Evolutionary conservation across 768 basidiomycete genomes (phyloP).

Genomic region (Xerocomellus chrysenteron): DNA sequence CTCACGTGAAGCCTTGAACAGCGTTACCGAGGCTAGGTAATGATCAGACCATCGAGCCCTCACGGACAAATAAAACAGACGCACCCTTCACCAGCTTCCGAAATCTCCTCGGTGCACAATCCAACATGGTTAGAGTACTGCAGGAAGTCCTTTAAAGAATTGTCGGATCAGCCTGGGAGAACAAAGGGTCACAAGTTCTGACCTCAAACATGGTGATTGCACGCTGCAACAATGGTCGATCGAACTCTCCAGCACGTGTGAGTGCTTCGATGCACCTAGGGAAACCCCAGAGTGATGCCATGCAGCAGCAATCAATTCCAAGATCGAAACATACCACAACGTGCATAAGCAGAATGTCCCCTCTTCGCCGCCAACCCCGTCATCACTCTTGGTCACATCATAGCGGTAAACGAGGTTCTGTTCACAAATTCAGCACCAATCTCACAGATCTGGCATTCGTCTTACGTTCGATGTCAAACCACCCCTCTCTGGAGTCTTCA

Average conservation of each 20-base stretch:
- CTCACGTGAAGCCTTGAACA: slow-evolving; percentile 88
- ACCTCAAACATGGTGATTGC: slow-evolving; percentile 92
- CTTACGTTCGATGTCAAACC: slow-evolving; percentile 84
- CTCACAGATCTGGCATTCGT: neutral
- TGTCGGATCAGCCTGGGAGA: neutral
- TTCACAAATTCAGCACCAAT: slow-evolving; percentile 1
- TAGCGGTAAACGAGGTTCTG: slow-evolving; percentile 89
- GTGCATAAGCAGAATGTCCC: slow-evolving; percentile 93
- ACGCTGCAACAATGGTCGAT: slow-evolving; percentile 59
- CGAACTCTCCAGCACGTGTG: slow-evolving; percentile 81
- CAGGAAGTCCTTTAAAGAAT: slow-evolving; percentile 58
- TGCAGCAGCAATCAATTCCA: neutral
- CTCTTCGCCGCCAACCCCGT: slow-evolving; percentile 95
- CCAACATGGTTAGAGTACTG: slow-evolving; percentile 87
- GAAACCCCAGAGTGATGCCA: neutral
- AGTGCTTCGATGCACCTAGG: slow-evolving; percentile 84
- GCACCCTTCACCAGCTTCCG: slow-evolving; percentile 80
- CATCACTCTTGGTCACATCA: slow-evolving; percentile 80
- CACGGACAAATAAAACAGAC: slow-evolving; percentile 19
- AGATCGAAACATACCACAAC: slow-evolving; percentile 51
- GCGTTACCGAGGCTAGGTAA: slow-evolving; percentile 71
- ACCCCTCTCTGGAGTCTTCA: slow-evolving; percentile 86
- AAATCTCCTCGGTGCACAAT: slow-evolving; percentile 83
- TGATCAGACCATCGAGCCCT: neutral
- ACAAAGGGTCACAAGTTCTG: slow-evolving; percentile 8